Evolutionary conservation across 2,329 filamentous ascomycete genomes (phyloP), one percentile per base, ranked within the genome.

Genomic region (Endocalyx cinctus): DNA sequence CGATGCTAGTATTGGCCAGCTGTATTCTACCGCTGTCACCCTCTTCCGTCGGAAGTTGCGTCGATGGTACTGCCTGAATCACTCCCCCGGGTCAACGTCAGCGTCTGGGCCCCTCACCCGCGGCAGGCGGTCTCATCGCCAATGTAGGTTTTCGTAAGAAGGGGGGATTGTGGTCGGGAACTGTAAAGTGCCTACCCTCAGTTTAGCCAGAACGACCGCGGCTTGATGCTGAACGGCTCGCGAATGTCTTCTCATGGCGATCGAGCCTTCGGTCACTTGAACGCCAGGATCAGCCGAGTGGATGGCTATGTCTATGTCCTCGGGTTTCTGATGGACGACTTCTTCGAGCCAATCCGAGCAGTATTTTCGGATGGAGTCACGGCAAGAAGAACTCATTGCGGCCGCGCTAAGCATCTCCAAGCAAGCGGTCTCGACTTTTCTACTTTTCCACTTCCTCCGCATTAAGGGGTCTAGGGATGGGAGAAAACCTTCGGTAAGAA

Each of bases 321-420:
- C 77, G 19, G 76, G 76, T 39, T 83, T 79, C 52, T 86, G 81
- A 45, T 82, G 81, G 34, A 94, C 77, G 33, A 94, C 77, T 48
- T 90, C 83, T 53, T 89, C 84, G 22, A 98, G 70, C 87, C 90
- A 97, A 35, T 86, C 79, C 19, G 77, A 70, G 58, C 90, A 95
- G 54, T 94, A 81, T 57, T 88, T 88, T 46, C 79, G 76, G 39
- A 97, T 84, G 7, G 84, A 84, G 45, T 89, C 84, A 15, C 92
- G 79, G 52, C 89, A 97, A 6, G 77, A 67, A 29, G 79, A 73
- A 54, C 94, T 85, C 60, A 95, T 85, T 60, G 88, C 96, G 6
- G 90, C 89, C 10, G 87, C 87, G 60, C 89, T 95, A 37, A 98
- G 72, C 64, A 98, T 79, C 52, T 96, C 86, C 46, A 98, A 63